Percentiles rank a stretch among this genome's conserved stretches.
Conservation (phyloP, 2,329 filamentous ascomycete species). For the Colletotrichum chrysophilum region DNA sequence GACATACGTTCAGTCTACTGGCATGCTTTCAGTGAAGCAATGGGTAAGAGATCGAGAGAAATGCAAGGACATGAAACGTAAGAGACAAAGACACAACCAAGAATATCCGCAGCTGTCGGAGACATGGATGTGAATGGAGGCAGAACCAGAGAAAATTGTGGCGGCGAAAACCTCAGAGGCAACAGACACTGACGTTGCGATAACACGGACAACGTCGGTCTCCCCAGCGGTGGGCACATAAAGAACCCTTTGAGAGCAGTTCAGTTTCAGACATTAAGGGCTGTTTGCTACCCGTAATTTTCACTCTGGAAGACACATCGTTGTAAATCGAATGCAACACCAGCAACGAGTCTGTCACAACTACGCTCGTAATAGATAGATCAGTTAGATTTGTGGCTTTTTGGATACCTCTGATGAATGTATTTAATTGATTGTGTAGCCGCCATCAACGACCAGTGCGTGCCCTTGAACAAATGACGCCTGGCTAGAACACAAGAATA, state of each 20-base stretch:
- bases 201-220: background rate
- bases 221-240: background rate
- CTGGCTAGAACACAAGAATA: slow-evolving; percentile 53
- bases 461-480: slow-evolving; percentile 58
- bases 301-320: no score
- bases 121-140: background rate
- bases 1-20: background rate
- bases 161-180: background rate
- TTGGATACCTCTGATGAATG: background rate
- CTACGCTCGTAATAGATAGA: background rate
- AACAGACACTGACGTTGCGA: background rate
- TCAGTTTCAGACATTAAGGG: background rate
- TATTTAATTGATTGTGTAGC: slow-evolving; percentile 51
- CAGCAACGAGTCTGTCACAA: background rate
- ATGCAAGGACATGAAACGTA: background rate
- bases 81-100: background rate
- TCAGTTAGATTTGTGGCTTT: background rate
- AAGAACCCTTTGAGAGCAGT: background rate
- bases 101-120: background rate
- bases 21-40: background rate
- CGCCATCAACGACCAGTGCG: slow-evolving; percentile 57
- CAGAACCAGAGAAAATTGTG: background rate
- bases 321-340: background rate
- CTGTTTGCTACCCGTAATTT: background rate
- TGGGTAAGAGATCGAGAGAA: background rate